Percentiles rank a stretch among this genome's conserved stretches.
Conservation (phyloP, 805 yeast species). For the Schwanniomyces vanrijiae region DNA sequence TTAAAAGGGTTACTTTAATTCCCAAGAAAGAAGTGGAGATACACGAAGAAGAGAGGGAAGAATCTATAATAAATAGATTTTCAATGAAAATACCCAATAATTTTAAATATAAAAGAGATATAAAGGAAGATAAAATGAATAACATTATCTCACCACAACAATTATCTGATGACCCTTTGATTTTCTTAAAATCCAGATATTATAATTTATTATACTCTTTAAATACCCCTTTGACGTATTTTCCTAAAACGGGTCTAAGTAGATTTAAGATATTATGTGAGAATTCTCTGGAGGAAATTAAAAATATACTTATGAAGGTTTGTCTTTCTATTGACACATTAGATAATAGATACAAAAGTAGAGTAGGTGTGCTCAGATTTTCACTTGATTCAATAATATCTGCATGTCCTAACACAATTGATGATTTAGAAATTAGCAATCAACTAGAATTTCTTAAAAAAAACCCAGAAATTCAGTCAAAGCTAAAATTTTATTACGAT, state of each 20-base stretch:
- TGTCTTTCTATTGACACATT: slow-evolving; percentile 36
- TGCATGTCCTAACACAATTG: background rate
- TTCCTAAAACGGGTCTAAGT: slow-evolving; percentile 49
- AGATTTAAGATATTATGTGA: slow-evolving; percentile 46
- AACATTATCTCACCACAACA: slow-evolving; percentile 12
- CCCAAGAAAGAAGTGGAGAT: too few species aligned
- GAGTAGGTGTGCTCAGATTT: slow-evolving; percentile 20
- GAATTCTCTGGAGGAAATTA: slow-evolving; percentile 14
- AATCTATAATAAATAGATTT: slow-evolving; percentile 4
- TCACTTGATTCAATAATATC: slow-evolving; percentile 2
- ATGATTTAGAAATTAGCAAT: slow-evolving; percentile 19
- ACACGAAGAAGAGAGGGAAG: background rate
- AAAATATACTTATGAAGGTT: slow-evolving; percentile 27
- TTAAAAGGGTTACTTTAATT: background rate
- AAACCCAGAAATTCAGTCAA: slow-evolving; percentile 2
- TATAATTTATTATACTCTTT: slow-evolving; percentile 37
- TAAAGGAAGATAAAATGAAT: background rate
- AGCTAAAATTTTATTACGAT: background rate
- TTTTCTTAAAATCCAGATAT: slow-evolving; percentile 34
- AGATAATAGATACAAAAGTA: slow-evolving; percentile 43
- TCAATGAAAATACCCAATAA: slow-evolving; percentile 17
- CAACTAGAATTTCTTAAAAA: slow-evolving; percentile 14
- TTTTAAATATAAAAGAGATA: background rate
- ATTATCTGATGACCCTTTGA: slow-evolving; percentile 22
- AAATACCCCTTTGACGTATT: slow-evolving; percentile 40